These are phyloP conservation scores for Sonneratia caseolaris DNA, from an alignment of 345 rosid genomes.

Conservation along the genomic window DNA sequence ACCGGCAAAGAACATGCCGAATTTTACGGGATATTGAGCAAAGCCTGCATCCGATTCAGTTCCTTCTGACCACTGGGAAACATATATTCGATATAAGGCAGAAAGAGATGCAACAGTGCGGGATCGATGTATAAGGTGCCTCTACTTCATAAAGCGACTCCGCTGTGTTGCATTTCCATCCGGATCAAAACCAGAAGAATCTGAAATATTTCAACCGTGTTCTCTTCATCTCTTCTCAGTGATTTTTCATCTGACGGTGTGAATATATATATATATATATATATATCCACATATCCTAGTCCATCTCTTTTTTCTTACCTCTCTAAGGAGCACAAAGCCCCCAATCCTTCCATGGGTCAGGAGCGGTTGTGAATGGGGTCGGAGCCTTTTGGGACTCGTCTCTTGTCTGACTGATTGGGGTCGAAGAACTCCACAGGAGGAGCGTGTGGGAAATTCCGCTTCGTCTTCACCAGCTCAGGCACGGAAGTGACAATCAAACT, in stretches of 20 bases:
- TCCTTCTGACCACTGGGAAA: neutral
- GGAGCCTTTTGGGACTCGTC: constrained; percentile 68
- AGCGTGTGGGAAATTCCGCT: constrained; percentile 20
- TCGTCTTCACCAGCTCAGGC: constrained; percentile 1
- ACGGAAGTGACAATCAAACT: constrained; percentile 24
- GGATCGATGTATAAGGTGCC: neutral
- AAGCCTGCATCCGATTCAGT: neutral
- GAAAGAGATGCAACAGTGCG: neutral
- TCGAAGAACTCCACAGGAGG: constrained; percentile 42
- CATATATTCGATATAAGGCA: neutral
- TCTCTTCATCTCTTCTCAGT: too few species aligned
- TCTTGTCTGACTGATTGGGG: constrained; percentile 54
- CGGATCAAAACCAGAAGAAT: neutral
- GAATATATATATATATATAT: neutral
- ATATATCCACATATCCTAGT: neutral
- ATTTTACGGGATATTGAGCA: neutral
- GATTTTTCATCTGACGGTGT: neutral
- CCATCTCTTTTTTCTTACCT: neutral
- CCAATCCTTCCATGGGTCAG: too few species aligned
- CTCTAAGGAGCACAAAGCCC: neutral
- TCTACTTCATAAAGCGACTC: neutral
- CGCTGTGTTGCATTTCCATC: neutral
- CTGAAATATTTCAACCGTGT: too few species aligned
- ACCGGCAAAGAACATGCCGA: neutral
- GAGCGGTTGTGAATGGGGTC: constrained; percentile 53